Percentiles rank a stretch among this genome's conserved stretches.
These are phyloP conservation scores for Diaporthe velutina DNA, from an alignment of 2,329 filamentous ascomycete species.

Conservation along the genomic window DNA sequence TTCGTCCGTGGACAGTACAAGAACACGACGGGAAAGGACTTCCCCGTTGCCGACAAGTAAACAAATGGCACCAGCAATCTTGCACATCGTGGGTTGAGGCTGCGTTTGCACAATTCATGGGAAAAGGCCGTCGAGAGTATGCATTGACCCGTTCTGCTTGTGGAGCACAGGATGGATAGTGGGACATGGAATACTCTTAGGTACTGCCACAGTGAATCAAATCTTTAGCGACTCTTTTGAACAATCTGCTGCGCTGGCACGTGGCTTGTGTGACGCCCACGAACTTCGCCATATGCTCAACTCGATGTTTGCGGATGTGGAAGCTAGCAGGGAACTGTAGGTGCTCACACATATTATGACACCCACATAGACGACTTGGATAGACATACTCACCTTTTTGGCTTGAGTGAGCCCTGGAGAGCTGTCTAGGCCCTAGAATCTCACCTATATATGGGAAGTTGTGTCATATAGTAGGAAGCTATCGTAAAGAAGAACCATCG, in stretches of 20 bases:
- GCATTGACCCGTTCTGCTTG: background rate
- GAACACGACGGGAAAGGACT: slow-evolving; percentile 73
- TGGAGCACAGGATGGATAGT: background rate
- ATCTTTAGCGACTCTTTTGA: background rate
- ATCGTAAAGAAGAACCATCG: background rate
- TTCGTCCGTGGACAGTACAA: slow-evolving; percentile 81
- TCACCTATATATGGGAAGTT: no score
- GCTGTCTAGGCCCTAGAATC: background rate
- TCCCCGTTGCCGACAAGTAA: slow-evolving; percentile 79
- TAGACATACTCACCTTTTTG: no score
- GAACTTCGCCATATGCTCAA: background rate
- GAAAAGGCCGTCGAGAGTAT: background rate
- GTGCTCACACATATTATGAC: background rate
- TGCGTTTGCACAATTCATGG: background rate
- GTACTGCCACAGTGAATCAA: background rate
- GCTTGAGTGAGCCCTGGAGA: background rate
- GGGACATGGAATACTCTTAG: background rate
- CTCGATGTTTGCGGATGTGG: background rate
- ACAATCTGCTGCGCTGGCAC: background rate
- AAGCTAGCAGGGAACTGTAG: background rate
- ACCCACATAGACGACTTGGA: no score
- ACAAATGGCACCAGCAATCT: background rate
- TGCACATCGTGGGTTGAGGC: background rate
- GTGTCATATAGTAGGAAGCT: background rate
- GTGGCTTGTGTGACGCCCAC: background rate